A percentile compares a stretch with the other conserved stretches of the same genome.
phyloP scores from a whole-genome alignment of 2,329 filamentous ascomycete genomes.

The Fusarium oxysporum region DNA sequence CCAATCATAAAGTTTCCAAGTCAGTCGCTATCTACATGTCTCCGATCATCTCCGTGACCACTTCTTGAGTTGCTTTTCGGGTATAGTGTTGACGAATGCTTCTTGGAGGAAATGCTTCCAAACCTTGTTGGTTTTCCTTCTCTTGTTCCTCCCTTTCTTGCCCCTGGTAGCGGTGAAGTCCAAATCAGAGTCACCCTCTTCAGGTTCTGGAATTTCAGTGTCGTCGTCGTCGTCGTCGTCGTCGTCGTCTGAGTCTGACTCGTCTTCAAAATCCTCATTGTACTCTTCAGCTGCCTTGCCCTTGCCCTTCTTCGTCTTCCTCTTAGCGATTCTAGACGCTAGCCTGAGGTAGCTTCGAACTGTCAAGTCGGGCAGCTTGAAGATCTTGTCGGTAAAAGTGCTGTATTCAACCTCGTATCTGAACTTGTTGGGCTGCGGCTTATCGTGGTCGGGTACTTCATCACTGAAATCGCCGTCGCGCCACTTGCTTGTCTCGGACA shows the following conservation, averaged over 20 bases:
- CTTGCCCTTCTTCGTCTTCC: conserved; percentile 39
- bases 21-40: conserved; percentile 2
- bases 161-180: conserved; percentile 23
- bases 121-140: conserved; percentile 69
- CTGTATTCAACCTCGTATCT: conserved; percentile 86
- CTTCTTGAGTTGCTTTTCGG: conserved; percentile 71
- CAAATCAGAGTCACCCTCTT: conserved; percentile 36
- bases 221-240: conserved; percentile 39
- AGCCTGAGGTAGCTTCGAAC: conserved; percentile 83
- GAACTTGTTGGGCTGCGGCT: conserved; percentile 73
- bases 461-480: conserved; percentile 72
- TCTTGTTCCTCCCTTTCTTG: conserved; percentile 56
- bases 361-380: conserved; percentile 83
- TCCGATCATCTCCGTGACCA: conserved; percentile 46
- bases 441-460: conserved; percentile 62
- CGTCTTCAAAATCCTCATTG: conserved; percentile 43
- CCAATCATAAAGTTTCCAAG: conserved; percentile 12
- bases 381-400: conserved; percentile 80
- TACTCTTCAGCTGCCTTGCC: conserved; percentile 35
- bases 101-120: conserved; percentile 84
- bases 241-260: conserved; percentile 41
- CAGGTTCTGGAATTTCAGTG: conserved; percentile 26
- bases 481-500: conserved; percentile 61
- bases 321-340: conserved; percentile 78
- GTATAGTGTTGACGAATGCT: conserved; percentile 82